These are phyloP conservation scores for Lachnellula hyalina DNA, from an alignment of 2,329 filamentous ascomycete genomes.

Conservation along the genomic window DNA sequence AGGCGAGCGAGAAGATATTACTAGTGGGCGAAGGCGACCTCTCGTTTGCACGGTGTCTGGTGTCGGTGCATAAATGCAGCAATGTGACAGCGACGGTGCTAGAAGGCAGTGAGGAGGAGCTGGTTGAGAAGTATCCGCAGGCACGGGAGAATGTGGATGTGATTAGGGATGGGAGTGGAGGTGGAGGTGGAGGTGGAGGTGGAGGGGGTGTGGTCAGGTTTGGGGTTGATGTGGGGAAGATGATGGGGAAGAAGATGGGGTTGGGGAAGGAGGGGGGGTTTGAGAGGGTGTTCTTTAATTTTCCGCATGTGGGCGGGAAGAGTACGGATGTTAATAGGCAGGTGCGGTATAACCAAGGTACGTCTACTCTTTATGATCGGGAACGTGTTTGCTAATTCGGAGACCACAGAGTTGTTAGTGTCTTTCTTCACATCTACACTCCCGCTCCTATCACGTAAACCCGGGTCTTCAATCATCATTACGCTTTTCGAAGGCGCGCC, in stretches of 20 bases:
- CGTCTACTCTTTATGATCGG: background rate
- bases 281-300: constrained; percentile 89
- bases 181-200: no score
- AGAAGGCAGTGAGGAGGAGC: constrained; percentile 50
- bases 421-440: constrained; percentile 57
- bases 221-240: constrained; percentile 62
- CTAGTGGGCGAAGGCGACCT: constrained; percentile 78
- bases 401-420: constrained; percentile 54
- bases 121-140: constrained; percentile 71
- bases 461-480: constrained; percentile 61
- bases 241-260: constrained; percentile 38
- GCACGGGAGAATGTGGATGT: constrained; percentile 52
- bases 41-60: constrained; percentile 66
- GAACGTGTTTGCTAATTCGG: background rate
- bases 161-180: constrained; percentile 41
- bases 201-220: constrained; percentile 52
- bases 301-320: constrained; percentile 91
- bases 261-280: constrained; percentile 42
- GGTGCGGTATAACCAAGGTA: constrained; percentile 78
- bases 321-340: constrained; percentile 92
- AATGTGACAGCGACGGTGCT: constrained; percentile 65
- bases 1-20: constrained; percentile 61
- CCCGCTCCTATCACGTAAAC: constrained; percentile 43
- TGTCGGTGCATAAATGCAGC: constrained; percentile 59
- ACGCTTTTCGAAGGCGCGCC: constrained; percentile 91